A percentile compares a stretch with the other conserved stretches of the same genome.
Evolutionary conservation across 768 basidiomycete species (phyloP).

Genomic region (Russula griseocarnosa): DNA sequence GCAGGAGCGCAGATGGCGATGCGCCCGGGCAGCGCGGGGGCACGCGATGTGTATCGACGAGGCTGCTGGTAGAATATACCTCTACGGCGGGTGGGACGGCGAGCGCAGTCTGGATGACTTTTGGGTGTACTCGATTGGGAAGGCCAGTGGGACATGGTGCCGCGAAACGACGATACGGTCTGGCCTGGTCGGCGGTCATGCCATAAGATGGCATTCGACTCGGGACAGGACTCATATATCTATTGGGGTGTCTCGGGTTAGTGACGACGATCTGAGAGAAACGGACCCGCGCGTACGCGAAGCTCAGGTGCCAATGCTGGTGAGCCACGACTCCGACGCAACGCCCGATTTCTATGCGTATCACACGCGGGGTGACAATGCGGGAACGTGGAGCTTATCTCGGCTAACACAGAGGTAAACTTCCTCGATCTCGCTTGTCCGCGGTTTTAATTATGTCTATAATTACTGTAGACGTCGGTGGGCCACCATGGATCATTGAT

Average conservation of each 20-base stretch:
- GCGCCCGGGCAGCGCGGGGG: slow-evolving; percentile 67
- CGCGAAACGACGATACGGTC: slow-evolving; percentile 50
- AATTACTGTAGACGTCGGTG: slow-evolving; percentile 51
- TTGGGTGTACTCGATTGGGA: slow-evolving; percentile 64
- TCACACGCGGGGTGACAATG: slow-evolving; percentile 56
- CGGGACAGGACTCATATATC: slow-evolving; percentile 64
- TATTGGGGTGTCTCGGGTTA: slow-evolving; percentile 68
- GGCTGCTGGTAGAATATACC: slow-evolving; percentile 57
- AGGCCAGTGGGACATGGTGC: slow-evolving; percentile 60
- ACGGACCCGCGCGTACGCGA: slow-evolving; percentile 2
- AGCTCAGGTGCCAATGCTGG: slow-evolving; percentile 2
- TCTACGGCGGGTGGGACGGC: slow-evolving; percentile 80
- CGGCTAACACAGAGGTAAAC: slow-evolving; percentile 59
- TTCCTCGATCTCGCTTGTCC: neutral
- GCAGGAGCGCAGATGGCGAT: slow-evolving; percentile 62
- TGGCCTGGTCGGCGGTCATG: slow-evolving; percentile 71
- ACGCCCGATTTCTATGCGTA: slow-evolving; percentile 73
- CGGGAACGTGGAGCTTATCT: slow-evolving; percentile 67
- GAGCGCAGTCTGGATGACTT: slow-evolving; percentile 70
- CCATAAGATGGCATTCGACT: slow-evolving; percentile 79
- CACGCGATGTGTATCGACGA: slow-evolving; percentile 80
- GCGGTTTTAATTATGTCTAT: neutral
- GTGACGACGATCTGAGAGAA: slow-evolving; percentile 35
- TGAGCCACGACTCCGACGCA: slow-evolving; percentile 28
- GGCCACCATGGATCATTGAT: slow-evolving; percentile 72